phyloP scores from a whole-genome alignment of 257 asterid species.

The Solanum dulcamara region DNA sequence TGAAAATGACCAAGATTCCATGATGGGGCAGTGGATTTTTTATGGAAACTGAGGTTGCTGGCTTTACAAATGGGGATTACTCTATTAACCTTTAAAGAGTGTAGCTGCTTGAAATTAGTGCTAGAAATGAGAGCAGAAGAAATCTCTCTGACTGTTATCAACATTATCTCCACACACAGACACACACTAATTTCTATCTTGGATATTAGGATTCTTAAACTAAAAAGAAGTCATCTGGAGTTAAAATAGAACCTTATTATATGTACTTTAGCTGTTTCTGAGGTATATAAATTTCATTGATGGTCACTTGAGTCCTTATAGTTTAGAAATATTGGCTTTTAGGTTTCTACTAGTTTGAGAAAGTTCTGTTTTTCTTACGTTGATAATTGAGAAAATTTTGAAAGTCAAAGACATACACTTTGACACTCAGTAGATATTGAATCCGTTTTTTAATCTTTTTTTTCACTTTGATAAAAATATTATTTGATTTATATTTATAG shows the following conservation, averaged over 20 bases:
- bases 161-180: slow-evolving; percentile 42
- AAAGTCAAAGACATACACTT: fast-evolving
- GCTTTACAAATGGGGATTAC: neutral
- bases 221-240: neutral
- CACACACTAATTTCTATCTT: neutral
- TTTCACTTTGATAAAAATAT: no score
- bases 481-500: no score
- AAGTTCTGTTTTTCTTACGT: neutral
- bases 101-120: neutral
- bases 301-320: neutral
- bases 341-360: neutral
- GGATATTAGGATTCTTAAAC: neutral
- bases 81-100: neutral
- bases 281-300: neutral
- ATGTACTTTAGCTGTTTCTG: neutral
- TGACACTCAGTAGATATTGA: no score
- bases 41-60: neutral
- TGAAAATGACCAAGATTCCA: neutral
- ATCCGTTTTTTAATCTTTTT: no score
- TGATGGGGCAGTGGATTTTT: neutral
- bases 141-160: slow-evolving; percentile 48
- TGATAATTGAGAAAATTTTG: neutral
- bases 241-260: no score
- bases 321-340: neutral
- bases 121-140: slow-evolving; percentile 15